Evolutionary conservation across 1,284 basidiomycete species (phyloP).

Genomic region (Malassezia pachydermatis): DNA sequence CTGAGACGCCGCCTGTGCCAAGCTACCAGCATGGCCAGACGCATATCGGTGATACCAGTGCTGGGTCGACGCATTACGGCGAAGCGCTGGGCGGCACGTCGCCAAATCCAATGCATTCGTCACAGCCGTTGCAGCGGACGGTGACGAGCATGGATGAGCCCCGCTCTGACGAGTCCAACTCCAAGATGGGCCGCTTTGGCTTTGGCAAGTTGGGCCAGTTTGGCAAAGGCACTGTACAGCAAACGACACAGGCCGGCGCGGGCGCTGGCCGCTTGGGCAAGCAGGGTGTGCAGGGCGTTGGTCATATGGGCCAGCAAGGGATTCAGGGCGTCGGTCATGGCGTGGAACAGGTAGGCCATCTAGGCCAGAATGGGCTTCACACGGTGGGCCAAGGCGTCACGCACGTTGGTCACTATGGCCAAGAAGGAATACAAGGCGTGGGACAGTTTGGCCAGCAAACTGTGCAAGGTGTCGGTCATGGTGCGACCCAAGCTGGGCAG

Average conservation of each 20-base stretch:
- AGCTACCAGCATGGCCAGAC: not conserved
- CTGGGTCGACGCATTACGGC: too few species aligned
- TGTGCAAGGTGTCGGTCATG: not conserved
- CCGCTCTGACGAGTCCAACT: not conserved
- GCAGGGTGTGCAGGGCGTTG: not conserved
- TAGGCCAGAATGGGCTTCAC: not conserved
- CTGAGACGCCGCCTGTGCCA: not conserved
- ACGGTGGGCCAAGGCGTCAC: not conserved
- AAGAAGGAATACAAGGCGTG: not conserved
- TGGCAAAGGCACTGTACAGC: not conserved
- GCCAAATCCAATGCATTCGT: not conserved
- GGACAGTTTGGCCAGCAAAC: not conserved
- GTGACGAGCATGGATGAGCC: not conserved
- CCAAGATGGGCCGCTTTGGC: conserved; percentile 4
- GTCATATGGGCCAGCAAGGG: not conserved
- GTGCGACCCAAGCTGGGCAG: not conserved
- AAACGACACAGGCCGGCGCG: not conserved
- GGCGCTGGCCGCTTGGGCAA: not conserved
- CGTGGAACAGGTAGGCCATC: not conserved
- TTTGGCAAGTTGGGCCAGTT: not conserved
- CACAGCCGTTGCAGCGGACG: too few species aligned
- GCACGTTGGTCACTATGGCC: not conserved
- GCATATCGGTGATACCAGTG: too few species aligned
- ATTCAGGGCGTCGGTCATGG: not conserved
- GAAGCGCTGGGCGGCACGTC: not conserved